Base-by-base conservation (phyloP, 2,329 filamentous ascomycete genomes). In the Penicillium expansum region DNA sequence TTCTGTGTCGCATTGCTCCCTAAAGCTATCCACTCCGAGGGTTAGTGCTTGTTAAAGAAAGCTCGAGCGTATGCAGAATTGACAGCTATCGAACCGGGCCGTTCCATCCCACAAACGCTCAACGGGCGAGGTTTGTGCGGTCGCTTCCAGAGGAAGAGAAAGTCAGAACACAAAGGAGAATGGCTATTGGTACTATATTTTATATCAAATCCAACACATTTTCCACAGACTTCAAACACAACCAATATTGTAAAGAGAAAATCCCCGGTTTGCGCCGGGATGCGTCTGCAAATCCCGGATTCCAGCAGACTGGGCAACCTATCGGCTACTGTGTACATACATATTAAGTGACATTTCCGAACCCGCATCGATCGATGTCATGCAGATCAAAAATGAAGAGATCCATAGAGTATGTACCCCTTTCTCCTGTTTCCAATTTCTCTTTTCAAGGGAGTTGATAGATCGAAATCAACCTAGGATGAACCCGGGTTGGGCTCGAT, bases 61-160 rank as follows among this genome's bases (percentile, higher is more conserved):
- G 44, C 30, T 35, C 32, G 22, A 45, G 32, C 44, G 32, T 22
- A 50, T 47, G 52, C 48, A 41, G 42, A 42, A 13, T 42, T 58
- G 60, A 55, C 58, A 56, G 47, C 59, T 48, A 33, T 48, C 20
- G 39, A 51, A 50, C 35, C 42, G 48, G 53, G 41, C 39, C 29
- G 51, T 55, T 49, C 41, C 53, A 60, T 52, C 55, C 48, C 47
- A 55, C 41, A 56, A 37, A 44, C 43, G 29, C 52, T 10, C 10
- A 52, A 56, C 49, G 48, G 56, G 39, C 13, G 50, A 37, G 45
- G 45, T 37, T 58, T 39, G 45, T 53, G 44, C 20, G 13, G 22
- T 45, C 9, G 32, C 8, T 18, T 10, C 7, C 5, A 45, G 18
- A 30, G 9, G 11, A 41, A 44, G 18, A n/a, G 33, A 39, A 29